A percentile compares a stretch with the other conserved stretches of the same genome.
These are phyloP conservation scores for Biancaea sappan DNA, from an alignment of 306 rosid genomes.

Conservation along the genomic window DNA sequence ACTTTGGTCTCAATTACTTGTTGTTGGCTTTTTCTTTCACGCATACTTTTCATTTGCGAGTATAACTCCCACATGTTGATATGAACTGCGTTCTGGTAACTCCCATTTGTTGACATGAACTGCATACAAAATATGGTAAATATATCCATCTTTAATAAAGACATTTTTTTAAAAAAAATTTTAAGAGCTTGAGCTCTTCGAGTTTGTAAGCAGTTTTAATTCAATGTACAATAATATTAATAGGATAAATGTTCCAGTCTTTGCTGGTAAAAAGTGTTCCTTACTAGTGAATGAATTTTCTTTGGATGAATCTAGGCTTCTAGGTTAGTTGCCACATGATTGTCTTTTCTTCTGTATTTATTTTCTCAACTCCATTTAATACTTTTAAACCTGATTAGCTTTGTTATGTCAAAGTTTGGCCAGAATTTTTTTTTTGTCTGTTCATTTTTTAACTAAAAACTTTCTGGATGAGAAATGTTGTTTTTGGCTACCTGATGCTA, in stretches of 20 bases:
- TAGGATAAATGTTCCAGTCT: background rate
- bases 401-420: background rate
- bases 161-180: too few species aligned
- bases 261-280: background rate
- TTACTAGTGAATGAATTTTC: background rate
- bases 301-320: background rate
- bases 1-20: too few species aligned
- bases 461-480: background rate
- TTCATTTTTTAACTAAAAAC: background rate
- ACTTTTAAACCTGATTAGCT: background rate
- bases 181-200: background rate
- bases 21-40: too few species aligned
- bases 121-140: background rate
- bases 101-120: background rate
- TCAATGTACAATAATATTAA: background rate
- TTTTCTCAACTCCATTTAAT: background rate
- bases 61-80: too few species aligned
- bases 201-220: background rate
- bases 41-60: background rate
- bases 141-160: too few species aligned
- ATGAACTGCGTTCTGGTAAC: background rate
- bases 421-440: background rate
- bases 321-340: background rate
- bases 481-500: background rate
- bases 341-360: background rate